phyloP scores from a whole-genome alignment of 176 grass and related monocot species.

The Avena eriantha region DNA sequence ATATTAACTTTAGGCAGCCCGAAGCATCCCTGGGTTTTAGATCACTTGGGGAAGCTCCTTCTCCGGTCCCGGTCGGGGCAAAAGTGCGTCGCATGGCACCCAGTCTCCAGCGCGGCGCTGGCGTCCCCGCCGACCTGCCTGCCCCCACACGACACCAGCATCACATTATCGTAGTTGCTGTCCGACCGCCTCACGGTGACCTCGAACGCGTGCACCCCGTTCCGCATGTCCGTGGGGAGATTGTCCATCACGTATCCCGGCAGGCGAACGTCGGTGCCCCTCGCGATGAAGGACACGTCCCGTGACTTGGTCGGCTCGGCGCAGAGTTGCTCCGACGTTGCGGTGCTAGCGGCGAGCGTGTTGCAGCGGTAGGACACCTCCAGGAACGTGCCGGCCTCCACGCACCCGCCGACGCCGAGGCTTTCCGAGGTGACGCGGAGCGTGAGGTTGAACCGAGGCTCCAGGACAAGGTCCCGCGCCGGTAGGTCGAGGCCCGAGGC shows the following conservation, averaged over 20 bases:
- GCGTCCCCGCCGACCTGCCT: background rate
- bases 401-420: background rate
- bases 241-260: slow-evolving; percentile 27
- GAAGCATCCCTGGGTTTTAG: background rate
- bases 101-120: background rate
- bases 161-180: background rate
- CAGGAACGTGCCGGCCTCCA: background rate
- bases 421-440: background rate
- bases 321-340: background rate
- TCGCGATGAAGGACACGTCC: background rate
- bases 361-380: slow-evolving; percentile 12
- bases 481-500: background rate
- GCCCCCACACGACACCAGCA: background rate
- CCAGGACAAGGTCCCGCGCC: background rate
- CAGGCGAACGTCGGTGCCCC: slow-evolving; percentile 3
- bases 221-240: slow-evolving; percentile 1
- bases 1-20: background rate
- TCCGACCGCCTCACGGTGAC: background rate
- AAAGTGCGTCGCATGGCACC: background rate
- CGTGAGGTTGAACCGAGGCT: background rate
- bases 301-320: background rate
- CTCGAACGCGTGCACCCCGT: slow-evolving; percentile 2
- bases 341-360: background rate
- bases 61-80: background rate
- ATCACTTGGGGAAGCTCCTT: background rate